Evolutionary conservation across 75 land plant species (phyloP), one percentile per base, ranked within the genome.

Genomic region (Azolla pinnata): DNA sequence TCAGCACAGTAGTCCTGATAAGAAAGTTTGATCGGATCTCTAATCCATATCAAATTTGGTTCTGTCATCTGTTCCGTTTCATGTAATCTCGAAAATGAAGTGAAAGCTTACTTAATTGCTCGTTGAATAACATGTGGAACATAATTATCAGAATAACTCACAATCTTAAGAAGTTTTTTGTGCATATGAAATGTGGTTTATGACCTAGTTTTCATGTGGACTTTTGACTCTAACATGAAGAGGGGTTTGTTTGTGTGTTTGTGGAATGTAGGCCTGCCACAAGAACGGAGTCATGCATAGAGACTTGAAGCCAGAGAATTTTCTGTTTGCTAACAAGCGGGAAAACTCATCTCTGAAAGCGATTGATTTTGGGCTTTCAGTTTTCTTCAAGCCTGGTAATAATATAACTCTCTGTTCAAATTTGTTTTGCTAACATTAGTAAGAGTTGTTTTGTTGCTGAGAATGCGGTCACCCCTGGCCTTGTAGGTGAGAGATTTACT

Each of bases 201-300:
- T 38, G 12, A 7, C 42, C 14, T 7, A 8, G 14, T 38, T 7
- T 38, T 38, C 42, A 38, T 38, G 42, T 38, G 19, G 70, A 54
- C 25, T 66, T 48, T 19, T 63, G n/a, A n/a, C n/a, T n/a, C n/a
- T n/a, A 67, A 35, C 63, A 49, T 32, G 68, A 62, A 24, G 30
- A 66, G 38, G 69, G 55, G 25, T 67, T 69, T 14, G 47, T 31
- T 21, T 31, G 27, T 0, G 69, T 67, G 17, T 33, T 67, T 48
- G 21, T 69, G 31, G 19, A 40, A 20, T 69, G 55, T 23, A 61
- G 63, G 55, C 68, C 27, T 86, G 90, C 59, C 90, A 86, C 35
- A 25, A 44, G 63, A 17, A 44, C 45, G 27, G 44, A n/a, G 63
- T 29, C 56, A 77, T 86, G 80, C 76, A 73, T 58, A 55, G 76